A percentile compares a stretch with the other conserved stretches of the same genome.
Conservation (phyloP, 208 protist species). For the Naegleria gruberi region DNA sequence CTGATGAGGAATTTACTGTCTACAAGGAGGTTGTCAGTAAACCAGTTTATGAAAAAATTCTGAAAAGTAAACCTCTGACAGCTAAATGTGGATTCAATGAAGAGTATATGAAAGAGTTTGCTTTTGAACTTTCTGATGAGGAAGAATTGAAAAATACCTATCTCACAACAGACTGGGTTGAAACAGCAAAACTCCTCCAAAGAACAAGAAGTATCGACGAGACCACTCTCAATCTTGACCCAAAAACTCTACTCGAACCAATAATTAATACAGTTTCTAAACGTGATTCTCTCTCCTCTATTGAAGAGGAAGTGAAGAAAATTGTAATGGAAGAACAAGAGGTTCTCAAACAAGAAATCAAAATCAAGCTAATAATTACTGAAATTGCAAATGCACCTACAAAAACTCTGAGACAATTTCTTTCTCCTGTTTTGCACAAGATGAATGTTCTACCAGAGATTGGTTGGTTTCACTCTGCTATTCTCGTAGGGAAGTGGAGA, state of each 20-base stretch:
- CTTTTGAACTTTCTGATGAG: neutral
- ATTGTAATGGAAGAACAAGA: neutral
- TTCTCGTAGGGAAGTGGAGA: neutral
- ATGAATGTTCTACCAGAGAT: constrained; percentile 1
- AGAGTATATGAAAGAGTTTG: neutral
- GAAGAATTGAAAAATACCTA: constrained; percentile 16
- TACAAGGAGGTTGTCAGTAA: neutral
- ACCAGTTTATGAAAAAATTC: neutral
- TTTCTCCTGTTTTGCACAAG: neutral
- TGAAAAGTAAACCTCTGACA: neutral
- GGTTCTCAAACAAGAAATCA: neutral
- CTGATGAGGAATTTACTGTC: neutral
- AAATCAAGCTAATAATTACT: neutral
- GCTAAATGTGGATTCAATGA: neutral
- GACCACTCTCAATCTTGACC: neutral
- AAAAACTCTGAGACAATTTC: neutral
- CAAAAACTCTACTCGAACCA: neutral
- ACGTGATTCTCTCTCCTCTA: neutral
- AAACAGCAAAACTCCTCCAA: neutral
- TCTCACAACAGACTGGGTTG: neutral
- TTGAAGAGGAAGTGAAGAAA: neutral
- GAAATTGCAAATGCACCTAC: neutral
- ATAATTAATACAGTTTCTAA: neutral
- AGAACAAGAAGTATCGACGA: neutral
- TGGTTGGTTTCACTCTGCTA: neutral